Conservation (phyloP, 1,284 basidiomycete species). For the Puccinia triticina region DNA sequence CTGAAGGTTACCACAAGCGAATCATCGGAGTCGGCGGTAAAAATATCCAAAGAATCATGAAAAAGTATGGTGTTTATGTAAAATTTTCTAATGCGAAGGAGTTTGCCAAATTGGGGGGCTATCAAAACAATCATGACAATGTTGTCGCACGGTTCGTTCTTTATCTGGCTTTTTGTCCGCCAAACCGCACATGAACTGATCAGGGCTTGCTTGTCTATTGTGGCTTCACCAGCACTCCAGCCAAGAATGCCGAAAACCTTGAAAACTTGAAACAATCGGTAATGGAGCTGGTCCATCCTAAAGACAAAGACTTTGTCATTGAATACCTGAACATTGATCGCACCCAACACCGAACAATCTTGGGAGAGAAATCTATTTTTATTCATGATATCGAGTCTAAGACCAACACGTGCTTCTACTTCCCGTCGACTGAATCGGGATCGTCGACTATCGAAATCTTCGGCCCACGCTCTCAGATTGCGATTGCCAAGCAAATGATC, state of each 20-base stretch:
- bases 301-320: constrained; percentile 95
- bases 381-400: constrained; percentile 95
- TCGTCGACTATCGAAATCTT: constrained; percentile 89
- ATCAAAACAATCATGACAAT: constrained; percentile 97
- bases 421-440: constrained; percentile 92
- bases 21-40: constrained; percentile 98
- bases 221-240: constrained; percentile 68
- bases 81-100: constrained; percentile 99
- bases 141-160: constrained; percentile 74
- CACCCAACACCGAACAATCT: constrained; percentile 87
- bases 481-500: constrained; percentile 94
- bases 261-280: constrained; percentile 94
- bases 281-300: constrained; percentile 95
- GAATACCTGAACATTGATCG: constrained; percentile 91
- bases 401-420: constrained; percentile 89
- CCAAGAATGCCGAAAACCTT: constrained; percentile 93
- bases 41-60: constrained; percentile 99
- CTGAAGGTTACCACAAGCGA: constrained; percentile 96
- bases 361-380: constrained; percentile 95
- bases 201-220: background rate
- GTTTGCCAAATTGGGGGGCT: constrained; percentile 89
- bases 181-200: constrained; percentile 8
- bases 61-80: constrained; percentile 98
- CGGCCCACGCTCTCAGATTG: constrained; percentile 93
- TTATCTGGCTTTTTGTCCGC: constrained; percentile 26